Evolutionary conservation across 257 asterid genomes (phyloP).

Genomic region (Apocynum venetum): DNA sequence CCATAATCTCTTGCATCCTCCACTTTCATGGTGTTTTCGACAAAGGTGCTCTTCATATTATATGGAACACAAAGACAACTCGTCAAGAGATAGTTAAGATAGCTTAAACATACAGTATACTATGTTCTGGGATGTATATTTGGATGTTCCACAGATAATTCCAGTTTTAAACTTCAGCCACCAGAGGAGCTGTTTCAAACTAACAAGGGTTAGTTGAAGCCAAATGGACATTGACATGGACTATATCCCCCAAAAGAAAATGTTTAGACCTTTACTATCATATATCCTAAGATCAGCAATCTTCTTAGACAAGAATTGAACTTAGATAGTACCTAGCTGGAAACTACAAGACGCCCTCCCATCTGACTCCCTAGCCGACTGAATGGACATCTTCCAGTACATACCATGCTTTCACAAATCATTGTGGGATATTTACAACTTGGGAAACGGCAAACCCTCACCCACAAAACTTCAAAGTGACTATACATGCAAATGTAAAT

Average conservation of each 20-base stretch:
- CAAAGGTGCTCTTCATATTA: slow-evolving; percentile 69
- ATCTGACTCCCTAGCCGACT: neutral
- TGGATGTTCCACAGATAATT: neutral
- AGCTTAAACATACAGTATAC: neutral
- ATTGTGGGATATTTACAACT: neutral
- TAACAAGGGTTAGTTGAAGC: neutral
- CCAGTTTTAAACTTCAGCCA: neutral
- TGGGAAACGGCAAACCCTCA: neutral
- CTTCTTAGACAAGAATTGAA: neutral
- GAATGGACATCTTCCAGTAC: neutral
- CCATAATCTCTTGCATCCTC: slow-evolving; percentile 82
- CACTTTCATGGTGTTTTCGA: slow-evolving; percentile 52
- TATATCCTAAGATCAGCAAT: no score
- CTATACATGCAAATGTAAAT: neutral
- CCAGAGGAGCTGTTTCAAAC: neutral
- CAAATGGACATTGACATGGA: no score
- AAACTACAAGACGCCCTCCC: neutral
- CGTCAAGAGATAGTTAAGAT: slow-evolving; percentile 5
- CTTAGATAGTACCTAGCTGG: neutral
- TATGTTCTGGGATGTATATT: neutral
- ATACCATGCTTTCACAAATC: neutral
- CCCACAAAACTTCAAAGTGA: neutral
- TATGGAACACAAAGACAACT: slow-evolving; percentile 15
- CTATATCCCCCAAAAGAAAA: no score
- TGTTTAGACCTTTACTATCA: no score